Evolutionary conservation across 2,329 filamentous ascomycete species (phyloP), one percentile per base, ranked within the genome.

Genomic region (Botrytis sinoallii): DNA sequence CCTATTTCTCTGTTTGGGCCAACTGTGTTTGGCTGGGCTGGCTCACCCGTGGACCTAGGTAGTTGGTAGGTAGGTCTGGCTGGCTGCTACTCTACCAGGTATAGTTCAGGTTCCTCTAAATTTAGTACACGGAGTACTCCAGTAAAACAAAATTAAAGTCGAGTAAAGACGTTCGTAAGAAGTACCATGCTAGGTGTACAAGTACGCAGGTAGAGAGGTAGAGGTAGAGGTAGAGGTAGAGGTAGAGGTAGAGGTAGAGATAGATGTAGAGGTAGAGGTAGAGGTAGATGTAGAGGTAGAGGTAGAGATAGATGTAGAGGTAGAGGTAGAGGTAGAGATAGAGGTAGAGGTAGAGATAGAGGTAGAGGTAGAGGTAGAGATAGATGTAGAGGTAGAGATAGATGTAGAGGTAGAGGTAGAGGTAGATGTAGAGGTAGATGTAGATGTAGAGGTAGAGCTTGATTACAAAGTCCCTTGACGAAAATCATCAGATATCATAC

Each of bases 91-190:
- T 67, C 64, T 46, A 14, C 48, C 52, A 29, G 52, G 52, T 29
- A n/a, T 68, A 57, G n/a, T 42, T 59, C 66, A 29, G 52, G 52
- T 42, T 59, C 66, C 66, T 69, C 66, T 69, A 69, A 69, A 69
- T 69, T 69, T 69, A 69, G 66, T 57, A 57, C 22, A 57, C 35
- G 25, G 32, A 67, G 22, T 9, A 38, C 44, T 66, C 64, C 32
- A 52, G 48, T n/a, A 52, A 66, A 66, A 32, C 42, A 64, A 65
- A 48, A 48, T 35, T 66, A 42, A 20, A 25, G 16, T 63, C 32
- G 32, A 32, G 35, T 68, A 18, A 68, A 68, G 25, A 25, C 46
- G 32, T n/a, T 25, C n/a, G 22, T 25, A 25, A 25, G 35, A 40
- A 40, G 35, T 61, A 3, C 48, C 25, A n/a, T n/a, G 46, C 22